These are phyloP conservation scores for Pestalotiopsis sp. DNA, from an alignment of 2,329 filamentous ascomycete species.

Conservation along the genomic window DNA sequence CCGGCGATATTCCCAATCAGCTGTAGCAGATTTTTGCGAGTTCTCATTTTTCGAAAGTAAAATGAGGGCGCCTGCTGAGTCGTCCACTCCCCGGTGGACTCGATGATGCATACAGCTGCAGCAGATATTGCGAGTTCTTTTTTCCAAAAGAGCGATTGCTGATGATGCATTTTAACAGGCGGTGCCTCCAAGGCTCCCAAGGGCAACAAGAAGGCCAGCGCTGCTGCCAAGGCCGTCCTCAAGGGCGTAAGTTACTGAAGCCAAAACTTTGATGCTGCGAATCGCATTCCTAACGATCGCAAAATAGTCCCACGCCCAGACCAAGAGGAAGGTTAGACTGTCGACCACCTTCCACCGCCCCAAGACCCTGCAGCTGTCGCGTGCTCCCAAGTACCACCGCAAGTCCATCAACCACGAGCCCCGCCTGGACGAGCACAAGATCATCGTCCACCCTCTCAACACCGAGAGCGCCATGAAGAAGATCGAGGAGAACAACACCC, in stretches of 20 bases:
- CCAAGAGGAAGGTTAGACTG: slow-evolving; percentile 89
- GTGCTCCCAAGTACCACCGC: slow-evolving; percentile 92
- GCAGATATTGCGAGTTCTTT: slow-evolving; percentile 77
- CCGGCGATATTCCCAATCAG: slow-evolving; percentile 1
- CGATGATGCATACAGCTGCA: slow-evolving; percentile 64
- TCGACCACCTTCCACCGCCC: slow-evolving; percentile 96
- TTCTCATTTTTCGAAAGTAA: neutral
- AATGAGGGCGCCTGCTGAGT: slow-evolving; percentile 9
- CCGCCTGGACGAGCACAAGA: slow-evolving; percentile 95
- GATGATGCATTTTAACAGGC: slow-evolving; percentile 53
- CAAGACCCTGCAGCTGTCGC: slow-evolving; percentile 92
- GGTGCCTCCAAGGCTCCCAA: slow-evolving; percentile 53
- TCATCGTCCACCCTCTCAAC: slow-evolving; percentile 98
- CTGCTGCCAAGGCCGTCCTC: slow-evolving; percentile 93
- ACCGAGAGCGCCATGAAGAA: slow-evolving; percentile 99
- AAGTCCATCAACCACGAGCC: slow-evolving; percentile 89
- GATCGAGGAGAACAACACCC: slow-evolving; percentile 99
- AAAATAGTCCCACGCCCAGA: slow-evolving; percentile 62
- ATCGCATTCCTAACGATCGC: too few species aligned
- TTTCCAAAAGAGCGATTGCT: slow-evolving; percentile 65
- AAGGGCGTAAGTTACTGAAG: slow-evolving; percentile 76
- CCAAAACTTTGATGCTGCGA: neutral
- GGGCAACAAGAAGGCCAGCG: slow-evolving; percentile 83
- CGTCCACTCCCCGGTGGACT: slow-evolving; percentile 17
- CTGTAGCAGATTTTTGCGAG: slow-evolving; percentile 9